phyloP scores from a whole-genome alignment of 169 alveolate genomes.

The Cryptosporidium sp. region DNA sequence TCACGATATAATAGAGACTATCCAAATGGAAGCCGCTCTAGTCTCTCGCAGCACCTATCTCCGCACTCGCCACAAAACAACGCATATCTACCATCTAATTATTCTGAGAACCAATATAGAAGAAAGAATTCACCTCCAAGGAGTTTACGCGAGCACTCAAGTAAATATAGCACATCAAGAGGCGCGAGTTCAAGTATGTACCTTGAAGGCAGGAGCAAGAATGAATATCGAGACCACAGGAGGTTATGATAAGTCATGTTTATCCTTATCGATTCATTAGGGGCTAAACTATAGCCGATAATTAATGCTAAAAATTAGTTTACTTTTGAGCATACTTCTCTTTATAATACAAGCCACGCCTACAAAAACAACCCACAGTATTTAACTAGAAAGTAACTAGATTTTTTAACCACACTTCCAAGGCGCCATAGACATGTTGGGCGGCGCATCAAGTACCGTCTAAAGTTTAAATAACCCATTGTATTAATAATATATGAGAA shows the following conservation, averaged over 20 bases:
- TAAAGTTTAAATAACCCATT: not conserved
- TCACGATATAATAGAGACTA: not conserved
- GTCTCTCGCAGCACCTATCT: not conserved
- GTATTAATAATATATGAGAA: not conserved
- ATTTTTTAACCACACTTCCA: not conserved
- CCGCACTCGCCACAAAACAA: not conserved
- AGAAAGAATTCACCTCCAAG: conserved; percentile 15
- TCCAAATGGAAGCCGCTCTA: not conserved
- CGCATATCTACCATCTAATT: not conserved
- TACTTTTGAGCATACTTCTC: not conserved
- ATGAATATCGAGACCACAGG: conserved; percentile 9
- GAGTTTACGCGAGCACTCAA: not conserved
- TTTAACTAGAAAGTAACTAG: not conserved
- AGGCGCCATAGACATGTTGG: conserved; percentile 18
- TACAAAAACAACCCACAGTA: not conserved
- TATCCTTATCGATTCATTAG: not conserved
- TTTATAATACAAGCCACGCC: no score
- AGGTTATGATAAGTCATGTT: not conserved
- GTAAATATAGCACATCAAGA: not conserved
- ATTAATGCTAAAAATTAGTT: not conserved
- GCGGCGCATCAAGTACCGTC: conserved; percentile 14
- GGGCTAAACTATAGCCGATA: not conserved
- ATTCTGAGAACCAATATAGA: not conserved
- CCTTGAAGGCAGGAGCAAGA: not conserved
- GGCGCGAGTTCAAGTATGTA: not conserved